Base-by-base conservation (phyloP, 176 grass and related monocot genomes). In the Phoenix dactylifera region DNA sequence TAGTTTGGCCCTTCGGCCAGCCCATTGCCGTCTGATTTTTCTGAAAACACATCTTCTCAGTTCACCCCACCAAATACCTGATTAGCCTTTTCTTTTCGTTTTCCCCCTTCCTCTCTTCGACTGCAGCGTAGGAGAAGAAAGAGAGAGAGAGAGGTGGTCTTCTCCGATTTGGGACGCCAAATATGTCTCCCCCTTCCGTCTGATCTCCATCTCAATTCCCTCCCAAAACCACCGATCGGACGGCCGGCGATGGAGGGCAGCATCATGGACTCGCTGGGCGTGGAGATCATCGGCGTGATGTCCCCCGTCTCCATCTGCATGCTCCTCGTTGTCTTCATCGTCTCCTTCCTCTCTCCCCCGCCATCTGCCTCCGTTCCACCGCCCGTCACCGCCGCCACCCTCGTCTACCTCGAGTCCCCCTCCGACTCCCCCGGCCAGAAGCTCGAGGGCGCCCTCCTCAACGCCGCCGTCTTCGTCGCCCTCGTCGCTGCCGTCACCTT, bases 281-380 rank as follows among this genome's bases (percentile, higher is more conserved):
- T 65, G 56, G 93, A 98, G 78, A 86, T 98, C 78, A 72, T 91
- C 7, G 83, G 84, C 16, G 93, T 98, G 14, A 92, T 98, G 75
- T 88, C 73, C 35, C 93, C 93, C 17, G 87, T 98, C 66, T 98
- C 93, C 64, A 86, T 98, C 66, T 92, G 84, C 74, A 98, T 98
- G 93, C 87, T 86, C 51, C 62, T 98, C 53, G 93, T 92, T 51
- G 93, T 98, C 20, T 73, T 92, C 63, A 78, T 98, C 67, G 66
- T 98, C 58, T 82, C 93, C 69, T 70, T 83, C 65, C 76, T 92
- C 58, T 52, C 84, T 58, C 69, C 68, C 16, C 79, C 18, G 51
- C 24, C 19, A 6, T 44, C 75, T 4, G 26, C 35, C 16, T 44
- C 54, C 51, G 22, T 75, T 7, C 75, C 93, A 0, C 73, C 93